phyloP scores from a whole-genome alignment of 306 rosid genomes.

The Prinsepia uniflora region DNA sequence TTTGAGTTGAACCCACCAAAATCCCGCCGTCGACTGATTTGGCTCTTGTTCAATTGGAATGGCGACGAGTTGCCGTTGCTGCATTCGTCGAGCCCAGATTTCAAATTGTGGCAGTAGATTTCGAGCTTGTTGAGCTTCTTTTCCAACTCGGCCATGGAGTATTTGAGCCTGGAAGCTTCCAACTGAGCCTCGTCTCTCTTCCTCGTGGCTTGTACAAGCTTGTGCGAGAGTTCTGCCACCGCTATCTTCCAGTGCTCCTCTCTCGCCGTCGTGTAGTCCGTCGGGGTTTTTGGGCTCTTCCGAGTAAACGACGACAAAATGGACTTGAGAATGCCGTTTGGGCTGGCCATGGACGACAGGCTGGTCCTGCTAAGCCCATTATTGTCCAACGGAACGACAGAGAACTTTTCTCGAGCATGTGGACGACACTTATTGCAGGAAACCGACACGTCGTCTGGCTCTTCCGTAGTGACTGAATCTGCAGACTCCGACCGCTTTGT shows the following conservation, averaged over 20 bases:
- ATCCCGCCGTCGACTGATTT: slow-evolving; percentile 2
- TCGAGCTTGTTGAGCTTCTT: slow-evolving; percentile 90
- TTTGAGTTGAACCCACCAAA: slow-evolving; percentile 9
- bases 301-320: slow-evolving; percentile 60
- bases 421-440: slow-evolving; percentile 91
- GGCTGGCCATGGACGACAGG: slow-evolving; percentile 46
- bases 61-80: slow-evolving; percentile 29
- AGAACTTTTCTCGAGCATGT: slow-evolving; percentile 69
- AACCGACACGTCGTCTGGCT: slow-evolving; percentile 46
- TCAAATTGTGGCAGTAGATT: slow-evolving; percentile 65
- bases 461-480: slow-evolving; percentile 18
- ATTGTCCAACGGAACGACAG: slow-evolving; percentile 71
- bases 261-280: slow-evolving; percentile 26
- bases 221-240: slow-evolving; percentile 78
- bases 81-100: slow-evolving; percentile 75
- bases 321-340: slow-evolving; percentile 71
- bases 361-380: background rate
- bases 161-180: slow-evolving; percentile 75
- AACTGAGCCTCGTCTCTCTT: slow-evolving; percentile 70
- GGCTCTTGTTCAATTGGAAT: slow-evolving; percentile 15
- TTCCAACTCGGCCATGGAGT: slow-evolving; percentile 78
- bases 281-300: slow-evolving; percentile 65
- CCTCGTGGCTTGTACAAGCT: slow-evolving; percentile 65
- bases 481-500: slow-evolving; percentile 46
- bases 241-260: slow-evolving; percentile 92